Evolutionary conservation across 768 basidiomycete genomes (phyloP), one percentile per base, ranked within the genome.

Genomic region (Lanmaoa rubissima): DNA sequence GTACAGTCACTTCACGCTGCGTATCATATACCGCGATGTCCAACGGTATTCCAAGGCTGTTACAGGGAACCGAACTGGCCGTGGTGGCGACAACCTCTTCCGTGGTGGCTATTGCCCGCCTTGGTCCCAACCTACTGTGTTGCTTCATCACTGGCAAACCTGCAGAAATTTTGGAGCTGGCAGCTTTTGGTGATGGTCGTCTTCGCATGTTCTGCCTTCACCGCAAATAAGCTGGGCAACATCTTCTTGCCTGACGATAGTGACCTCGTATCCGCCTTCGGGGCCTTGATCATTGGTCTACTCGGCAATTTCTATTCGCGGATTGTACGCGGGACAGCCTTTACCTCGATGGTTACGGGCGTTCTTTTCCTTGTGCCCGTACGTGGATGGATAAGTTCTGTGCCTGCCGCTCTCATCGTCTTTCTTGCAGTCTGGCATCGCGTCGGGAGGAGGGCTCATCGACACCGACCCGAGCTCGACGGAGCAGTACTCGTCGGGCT

Each of bases 281-380:
- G 92, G 19, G 89, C 92, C 21, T 80, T 91, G 61, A 81, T 85
- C 35, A 85, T 91, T 56, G 90, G 92, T 36, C 70, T 86, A n/a
- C 78, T 91, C 36, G 91, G 90, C 46, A 92, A 92, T 65, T 65
- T 85, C n/a, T 92, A 92, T 67, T 90, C 90, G 36, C 81, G 90
- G 17, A 71, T 87, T 17, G 76, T 86, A 55, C 78, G 85, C 31
- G 91, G 90, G 51, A 92, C 90, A 3, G 90, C 92, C 4, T 94
- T 94, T 69, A 92, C 90, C 0, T 84, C 87, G 12, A 94, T 93
- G 89, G 88, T 93, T n/a, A 89, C 92, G 3, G 89, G 90, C n/a
- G 87, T 95, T n/a, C 73, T 93, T 47, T 93, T 94, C 71, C 76
- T 94, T 21, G 92, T 94, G 12, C 92, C 92, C 46, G 92, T 93